Conservation (phyloP, 331 rosid genomes). For the Stylosanthes scabra region DNA sequence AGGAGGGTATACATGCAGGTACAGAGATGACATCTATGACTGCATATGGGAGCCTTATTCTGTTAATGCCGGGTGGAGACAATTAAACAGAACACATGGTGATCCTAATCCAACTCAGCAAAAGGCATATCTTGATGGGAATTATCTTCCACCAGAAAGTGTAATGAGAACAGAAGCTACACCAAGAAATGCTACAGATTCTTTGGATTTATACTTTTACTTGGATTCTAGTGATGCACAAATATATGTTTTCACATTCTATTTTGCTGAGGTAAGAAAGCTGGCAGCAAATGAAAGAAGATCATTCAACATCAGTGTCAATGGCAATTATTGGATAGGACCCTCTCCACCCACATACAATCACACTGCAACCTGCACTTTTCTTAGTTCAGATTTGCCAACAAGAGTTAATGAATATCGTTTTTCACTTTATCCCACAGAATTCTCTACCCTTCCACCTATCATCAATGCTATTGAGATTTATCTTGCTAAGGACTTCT, state of each 20-base stretch:
- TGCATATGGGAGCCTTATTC: too few species aligned
- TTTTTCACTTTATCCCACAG: background rate
- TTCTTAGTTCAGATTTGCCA: background rate
- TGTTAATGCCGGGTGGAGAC: too few species aligned
- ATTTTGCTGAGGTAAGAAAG: slow-evolving; percentile 19
- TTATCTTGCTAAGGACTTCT: slow-evolving; percentile 13
- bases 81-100: too few species aligned
- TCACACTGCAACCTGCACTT: too few species aligned
- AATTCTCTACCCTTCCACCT: slow-evolving; percentile 58
- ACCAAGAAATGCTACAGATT: too few species aligned
- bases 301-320: slow-evolving; percentile 35
- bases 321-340: slow-evolving; percentile 8
- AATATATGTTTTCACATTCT: slow-evolving; percentile 34
- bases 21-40: too few species aligned
- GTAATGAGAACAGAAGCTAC: too few species aligned
- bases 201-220: slow-evolving; percentile 27
- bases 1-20: too few species aligned
- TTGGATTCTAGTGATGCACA: background rate
- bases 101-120: too few species aligned
- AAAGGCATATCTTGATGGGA: too few species aligned
- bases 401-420: background rate
- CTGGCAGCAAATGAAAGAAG: slow-evolving; percentile 44
- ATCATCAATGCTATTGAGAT: slow-evolving; percentile 59
- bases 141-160: too few species aligned
- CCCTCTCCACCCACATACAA: slow-evolving; percentile 14